Evolutionary conservation across 495 filamentous ascomycete species (phyloP), one percentile per base, ranked within the genome.

Genomic region (Barbatosphaeria neglecta): DNA sequence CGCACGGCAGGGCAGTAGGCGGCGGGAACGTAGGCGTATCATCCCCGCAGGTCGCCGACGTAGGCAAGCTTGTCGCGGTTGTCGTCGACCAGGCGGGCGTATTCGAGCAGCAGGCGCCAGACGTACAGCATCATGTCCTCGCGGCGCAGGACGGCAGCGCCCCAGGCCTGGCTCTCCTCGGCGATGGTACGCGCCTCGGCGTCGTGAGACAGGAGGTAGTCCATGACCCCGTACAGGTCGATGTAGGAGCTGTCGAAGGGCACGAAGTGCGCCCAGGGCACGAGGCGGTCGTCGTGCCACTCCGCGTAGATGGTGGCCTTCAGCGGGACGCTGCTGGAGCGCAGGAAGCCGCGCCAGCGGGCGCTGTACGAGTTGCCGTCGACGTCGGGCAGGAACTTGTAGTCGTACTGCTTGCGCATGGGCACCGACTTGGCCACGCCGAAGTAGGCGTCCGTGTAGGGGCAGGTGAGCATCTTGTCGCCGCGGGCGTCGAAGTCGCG

Each of bases 51-150:
- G 10, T 41, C 39, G 19, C 20, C 39, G 13, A 41, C 39, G n/a
- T 24, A 41, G 10, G 39, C 39, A 11, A 41, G 39, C 2, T 22
- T 19, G 22, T 41, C 39, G 7, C 39, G 39, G 22, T 77, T 67
- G 49, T 83, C 78, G 56, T 84, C 80, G 45, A 68, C 64, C 11
- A 89, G 64, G 37, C 84, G 66, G 17, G 72, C 84, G 62, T 84
- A 87, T 63, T 89, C 85, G 2, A 89, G 66, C 47, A 89, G 64
- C 43, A 90, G 51, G 43, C 85, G 59, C 51, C 79, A 74, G 37
- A 81, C 71, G 63, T 87, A 89, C 18, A 90, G 69, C 53, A 80
- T 65, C 63, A 88, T 84, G 52, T 89, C 85, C 47, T 86, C 82
- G 41, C 65, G 64, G 43, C 85, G 62, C 23, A 88, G 59, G 20